Evolutionary conservation across 345 rosid species (phyloP), one percentile per base, ranked within the genome.

Genomic region (Bretschneidera sinensis): DNA sequence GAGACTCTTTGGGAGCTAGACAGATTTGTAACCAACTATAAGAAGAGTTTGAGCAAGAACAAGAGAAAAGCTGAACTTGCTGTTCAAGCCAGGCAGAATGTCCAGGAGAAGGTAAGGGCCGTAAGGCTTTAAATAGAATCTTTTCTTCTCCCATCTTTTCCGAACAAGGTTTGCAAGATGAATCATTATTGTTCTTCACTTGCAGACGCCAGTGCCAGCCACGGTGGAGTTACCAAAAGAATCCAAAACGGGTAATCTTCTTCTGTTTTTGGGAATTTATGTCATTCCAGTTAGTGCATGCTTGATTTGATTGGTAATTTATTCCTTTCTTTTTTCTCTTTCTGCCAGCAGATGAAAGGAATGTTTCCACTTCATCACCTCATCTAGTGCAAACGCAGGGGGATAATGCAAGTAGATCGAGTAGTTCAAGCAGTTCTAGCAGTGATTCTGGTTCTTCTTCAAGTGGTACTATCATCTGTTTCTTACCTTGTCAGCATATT

Each of bases 1-100:
- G 99, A 94, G 83, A 94, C 99, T 60, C 85, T 94, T 23, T 94
- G 99, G 99, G 99, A 94, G 80, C 85, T 94, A 47, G 99, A 94
- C 71, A 86, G 99, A 74, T 94, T 90, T 79, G 91, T 90, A 0
- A 88, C 92, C 65, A 94, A 94, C 81, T 94, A 86, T 70, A 94
- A 86, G 74, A 90, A 94, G 76, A 88, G 95, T 63, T 74, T 94
- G 75, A 94, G 99, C 82, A 94, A 94, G 87, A 79, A 81, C 76
- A 94, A 90, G 81, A 85, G 99, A 75, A 94, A 86, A 76, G 97
- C 96, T 49, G 99, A 94, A 74, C 89, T 81, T 59, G 96, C 92
- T 33, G 71, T 66, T 58, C 95, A 83, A 76, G 96, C 95, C 59
- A 85, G 91, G 78, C 83, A 71, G 72, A 79, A 72, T 76, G 78